phyloP scores from a whole-genome alignment of 2,329 filamentous ascomycete genomes.

The Byssoonygena ceratinophila region DNA sequence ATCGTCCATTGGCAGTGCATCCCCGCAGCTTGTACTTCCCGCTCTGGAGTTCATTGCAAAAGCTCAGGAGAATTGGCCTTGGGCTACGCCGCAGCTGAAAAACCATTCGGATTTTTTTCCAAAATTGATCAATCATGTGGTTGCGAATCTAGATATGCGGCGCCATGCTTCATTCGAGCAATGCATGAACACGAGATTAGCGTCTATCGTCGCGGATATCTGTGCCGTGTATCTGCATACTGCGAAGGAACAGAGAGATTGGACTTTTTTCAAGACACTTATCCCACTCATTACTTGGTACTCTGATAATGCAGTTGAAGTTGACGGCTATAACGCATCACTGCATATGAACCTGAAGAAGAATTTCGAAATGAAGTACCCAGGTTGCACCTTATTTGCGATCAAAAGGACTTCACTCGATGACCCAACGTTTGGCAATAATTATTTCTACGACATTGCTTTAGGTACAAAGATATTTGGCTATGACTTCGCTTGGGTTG shows the following conservation, averaged over 20 bases:
- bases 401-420: slow-evolving; percentile 67
- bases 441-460: slow-evolving; percentile 75
- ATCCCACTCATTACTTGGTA: slow-evolving; percentile 69
- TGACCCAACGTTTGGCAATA: slow-evolving; percentile 55
- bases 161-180: slow-evolving; percentile 37
- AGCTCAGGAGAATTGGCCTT: slow-evolving; percentile 90
- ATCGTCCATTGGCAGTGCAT: slow-evolving; percentile 52
- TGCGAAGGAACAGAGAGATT: slow-evolving; percentile 63
- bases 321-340: slow-evolving; percentile 77
- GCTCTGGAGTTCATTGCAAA: slow-evolving; percentile 79
- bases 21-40: slow-evolving; percentile 56
- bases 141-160: slow-evolving; percentile 49
- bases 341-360: slow-evolving; percentile 73
- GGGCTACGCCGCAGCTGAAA: slow-evolving; percentile 73
- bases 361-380: slow-evolving; percentile 72
- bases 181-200: slow-evolving; percentile 58
- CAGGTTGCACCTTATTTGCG: slow-evolving; percentile 59
- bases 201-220: slow-evolving; percentile 74
- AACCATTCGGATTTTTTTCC: slow-evolving; percentile 64
- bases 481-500: slow-evolving; percentile 69
- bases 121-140: slow-evolving; percentile 55
- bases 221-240: slow-evolving; percentile 86
- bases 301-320: slow-evolving; percentile 62
- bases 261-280: slow-evolving; percentile 57
- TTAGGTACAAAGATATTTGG: slow-evolving; percentile 65